Evolutionary conservation across 306 rosid species (phyloP).

Genomic region (Castanea crenata): DNA sequence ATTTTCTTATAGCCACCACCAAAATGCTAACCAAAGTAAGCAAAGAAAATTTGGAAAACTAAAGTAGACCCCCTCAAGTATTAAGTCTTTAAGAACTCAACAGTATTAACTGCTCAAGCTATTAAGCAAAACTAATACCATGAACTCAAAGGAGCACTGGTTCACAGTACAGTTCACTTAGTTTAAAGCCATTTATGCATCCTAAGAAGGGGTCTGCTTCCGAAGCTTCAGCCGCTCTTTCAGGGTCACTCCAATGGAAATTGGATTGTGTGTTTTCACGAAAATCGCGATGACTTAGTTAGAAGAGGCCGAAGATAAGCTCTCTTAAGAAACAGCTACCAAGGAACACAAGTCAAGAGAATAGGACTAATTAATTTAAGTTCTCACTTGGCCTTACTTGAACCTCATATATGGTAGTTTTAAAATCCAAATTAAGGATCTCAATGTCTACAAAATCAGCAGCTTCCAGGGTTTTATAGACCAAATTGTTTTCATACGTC

Average conservation of each 20-base stretch:
- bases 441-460: conserved; percentile 42
- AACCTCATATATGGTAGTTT: conserved; percentile 17
- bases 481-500: conserved; percentile 33
- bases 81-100: conserved; percentile 3
- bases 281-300: conserved; percentile 29
- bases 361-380: conserved; percentile 22
- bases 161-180: conserved; percentile 19
- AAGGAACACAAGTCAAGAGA: conserved; percentile 36
- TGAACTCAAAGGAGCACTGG: conserved; percentile 23
- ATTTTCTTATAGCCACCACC: too few species aligned
- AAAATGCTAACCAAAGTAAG: too few species aligned
- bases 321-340: conserved; percentile 23
- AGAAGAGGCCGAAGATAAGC: conserved; percentile 20
- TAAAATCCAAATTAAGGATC: conserved; percentile 54
- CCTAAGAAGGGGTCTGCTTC: conserved; percentile 38
- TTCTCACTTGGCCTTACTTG: conserved; percentile 19
- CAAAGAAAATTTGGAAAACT: conserved; percentile 17
- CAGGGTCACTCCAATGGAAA: conserved; percentile 30
- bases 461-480: conserved; percentile 29
- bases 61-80: conserved; percentile 22
- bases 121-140: conserved; percentile 27
- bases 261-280: conserved; percentile 9
- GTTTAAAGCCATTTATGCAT: conserved; percentile 35
- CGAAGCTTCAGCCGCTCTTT: conserved; percentile 51
- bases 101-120: neutral